phyloP scores from a whole-genome alignment of 495 filamentous ascomycete species.

The Hypoxylon cercidicola region DNA sequence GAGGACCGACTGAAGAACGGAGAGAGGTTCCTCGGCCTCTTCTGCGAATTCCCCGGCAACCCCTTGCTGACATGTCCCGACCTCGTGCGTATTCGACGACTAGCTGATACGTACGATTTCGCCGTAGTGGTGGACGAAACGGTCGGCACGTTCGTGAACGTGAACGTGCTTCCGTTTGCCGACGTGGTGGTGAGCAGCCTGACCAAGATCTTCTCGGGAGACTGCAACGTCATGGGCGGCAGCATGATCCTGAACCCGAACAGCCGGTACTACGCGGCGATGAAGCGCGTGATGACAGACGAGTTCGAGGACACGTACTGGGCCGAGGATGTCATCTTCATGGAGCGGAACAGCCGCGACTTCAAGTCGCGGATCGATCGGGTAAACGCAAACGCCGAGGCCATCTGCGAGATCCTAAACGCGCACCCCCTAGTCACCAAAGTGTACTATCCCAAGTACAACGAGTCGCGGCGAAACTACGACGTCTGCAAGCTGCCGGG shows the following conservation, averaged over 20 bases:
- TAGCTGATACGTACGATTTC: constrained; percentile 89
- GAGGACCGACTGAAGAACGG: constrained; percentile 75
- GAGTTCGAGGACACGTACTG: constrained; percentile 92
- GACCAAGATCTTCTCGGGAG: constrained; percentile 96
- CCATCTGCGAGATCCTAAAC: constrained; percentile 75
- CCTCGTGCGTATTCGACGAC: constrained; percentile 76
- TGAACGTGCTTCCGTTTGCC: constrained; percentile 87
- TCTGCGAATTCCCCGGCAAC: constrained; percentile 95
- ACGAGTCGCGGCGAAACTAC: constrained; percentile 73
- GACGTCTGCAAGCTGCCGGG: constrained; percentile 77
- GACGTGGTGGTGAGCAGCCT: constrained; percentile 94
- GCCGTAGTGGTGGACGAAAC: constrained; percentile 95
- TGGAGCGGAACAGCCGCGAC: constrained; percentile 95
- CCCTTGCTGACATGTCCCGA: constrained; percentile 88
- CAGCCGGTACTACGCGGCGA: constrained; percentile 69
- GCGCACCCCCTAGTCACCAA: constrained; percentile 71
- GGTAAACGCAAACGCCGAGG: constrained; percentile 87
- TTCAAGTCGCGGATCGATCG: constrained; percentile 84
- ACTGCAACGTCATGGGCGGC: constrained; percentile 98
- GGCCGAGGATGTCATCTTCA: constrained; percentile 91
- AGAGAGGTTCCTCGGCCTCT: constrained; percentile 83
- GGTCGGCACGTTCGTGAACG: constrained; percentile 94
- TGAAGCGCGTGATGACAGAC: constrained; percentile 69
- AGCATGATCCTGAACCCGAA: constrained; percentile 87
- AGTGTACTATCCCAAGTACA: constrained; percentile 88